Evolutionary conservation across 495 filamentous ascomycete genomes (phyloP).

Genomic region (Astrothelium macrocarpum): DNA sequence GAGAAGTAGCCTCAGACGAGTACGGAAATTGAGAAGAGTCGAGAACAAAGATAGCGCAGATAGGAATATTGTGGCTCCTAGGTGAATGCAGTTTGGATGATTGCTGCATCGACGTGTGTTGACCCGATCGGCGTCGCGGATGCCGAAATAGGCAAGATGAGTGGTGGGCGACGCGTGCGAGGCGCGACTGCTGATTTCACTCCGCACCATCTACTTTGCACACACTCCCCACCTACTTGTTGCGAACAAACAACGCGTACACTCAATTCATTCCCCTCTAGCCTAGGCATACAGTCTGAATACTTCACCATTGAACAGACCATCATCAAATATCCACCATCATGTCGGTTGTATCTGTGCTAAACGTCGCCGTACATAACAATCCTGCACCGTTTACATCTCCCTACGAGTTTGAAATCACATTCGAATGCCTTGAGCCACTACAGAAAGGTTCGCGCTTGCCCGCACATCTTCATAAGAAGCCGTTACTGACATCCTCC

Average conservation of each 20-base stretch:
- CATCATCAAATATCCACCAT: constrained; percentile 25
- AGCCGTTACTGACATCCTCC: constrained; percentile 16
- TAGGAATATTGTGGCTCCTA: neutral
- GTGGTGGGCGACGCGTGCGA: neutral
- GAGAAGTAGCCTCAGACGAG: too few relatives aligned
- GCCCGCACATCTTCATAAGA: neutral
- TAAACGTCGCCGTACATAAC: constrained; percentile 90
- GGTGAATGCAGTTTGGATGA: neutral
- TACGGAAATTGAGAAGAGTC: neutral
- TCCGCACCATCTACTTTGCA: neutral
- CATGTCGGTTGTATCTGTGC: constrained; percentile 94
- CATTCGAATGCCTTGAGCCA: constrained; percentile 90
- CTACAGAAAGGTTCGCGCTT: constrained; percentile 68
- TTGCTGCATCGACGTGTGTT: neutral
- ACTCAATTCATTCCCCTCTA: neutral
- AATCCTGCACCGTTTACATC: constrained; percentile 87
- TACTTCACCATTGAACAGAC: too few relatives aligned
- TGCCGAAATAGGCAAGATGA: neutral
- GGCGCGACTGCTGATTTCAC: neutral
- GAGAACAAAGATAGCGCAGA: neutral
- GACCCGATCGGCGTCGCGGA: neutral
- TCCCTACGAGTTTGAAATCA: constrained; percentile 94
- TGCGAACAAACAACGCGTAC: too few relatives aligned
- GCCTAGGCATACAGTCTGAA: too few relatives aligned
- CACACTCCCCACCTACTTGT: neutral